Base-by-base conservation (phyloP, 208 protist genomes). In the Wallacemonas sp. region DNA sequence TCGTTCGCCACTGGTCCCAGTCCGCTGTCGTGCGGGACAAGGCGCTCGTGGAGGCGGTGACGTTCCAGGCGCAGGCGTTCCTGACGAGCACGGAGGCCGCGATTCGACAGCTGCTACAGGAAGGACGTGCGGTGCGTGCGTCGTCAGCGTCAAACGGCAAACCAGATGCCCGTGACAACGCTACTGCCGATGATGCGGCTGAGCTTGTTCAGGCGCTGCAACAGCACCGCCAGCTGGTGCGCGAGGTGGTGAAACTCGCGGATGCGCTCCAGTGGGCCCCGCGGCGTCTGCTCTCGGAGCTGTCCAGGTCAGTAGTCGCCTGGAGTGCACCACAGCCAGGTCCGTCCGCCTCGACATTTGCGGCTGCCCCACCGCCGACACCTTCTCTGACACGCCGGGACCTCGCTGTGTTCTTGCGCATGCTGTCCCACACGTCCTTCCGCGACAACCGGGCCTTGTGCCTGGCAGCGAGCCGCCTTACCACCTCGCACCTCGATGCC, bases 391-490 rank as follows among this genome's bases (percentile, higher is more conserved):
- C 34, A 2, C 75, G 74, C 16, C 52, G 64, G 29, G 73, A 87
- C 27, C 41, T 88, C 16, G 58, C 76, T 21, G 11, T 68, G 34
- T 56, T 87, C 14, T 19, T 84, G 36, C 76, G 76, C 29, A 56
- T 81, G 19, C 74, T 92, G 29, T 74, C 80, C 46, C 64, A 60
- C 32, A 63, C 71, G 32, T 83, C 74, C 5, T 86, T 88, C 65
- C 79, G 83, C 30, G 80, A 94, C 61, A 69, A 78, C 21, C 57
- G 78, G 9, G 71, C 76, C 4, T 43, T 94, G 33, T 76, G 75
- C 17, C 36, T 78, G 9, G 68, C 87, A 17, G 74, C 78, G 3
- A 69, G 68, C 0, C 80, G 83, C 11, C 30, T 86, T 11, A 70
- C 70, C 16, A 38, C 52, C 17, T 16, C 27, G 5, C 12, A 58